phyloP scores from a whole-genome alignment of 345 rosid genomes.

The Stellera chamaejasme region DNA sequence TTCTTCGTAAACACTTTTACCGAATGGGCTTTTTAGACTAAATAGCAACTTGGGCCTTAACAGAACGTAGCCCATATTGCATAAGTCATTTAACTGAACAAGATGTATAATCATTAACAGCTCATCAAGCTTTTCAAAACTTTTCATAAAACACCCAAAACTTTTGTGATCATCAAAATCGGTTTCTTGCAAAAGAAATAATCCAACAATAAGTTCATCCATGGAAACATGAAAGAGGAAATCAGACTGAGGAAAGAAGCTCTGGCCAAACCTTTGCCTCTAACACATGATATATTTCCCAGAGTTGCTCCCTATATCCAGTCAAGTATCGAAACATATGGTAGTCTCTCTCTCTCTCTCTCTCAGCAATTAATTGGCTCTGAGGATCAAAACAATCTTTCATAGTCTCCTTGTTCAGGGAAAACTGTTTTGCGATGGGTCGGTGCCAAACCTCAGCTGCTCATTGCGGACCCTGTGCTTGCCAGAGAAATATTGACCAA shows the following conservation, averaged over 20 bases:
- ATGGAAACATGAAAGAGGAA: slow-evolving; percentile 27
- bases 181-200: too few relatives aligned
- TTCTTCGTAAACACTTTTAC: too few relatives aligned
- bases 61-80: too few relatives aligned
- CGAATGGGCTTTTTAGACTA: too few relatives aligned
- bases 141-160: too few relatives aligned
- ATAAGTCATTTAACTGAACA: too few relatives aligned
- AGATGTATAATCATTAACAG: too few relatives aligned
- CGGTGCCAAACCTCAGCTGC: slow-evolving; percentile 26
- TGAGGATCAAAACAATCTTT: neutral
- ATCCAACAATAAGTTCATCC: too few relatives aligned
- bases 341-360: neutral
- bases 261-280: slow-evolving; percentile 8
- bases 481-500: slow-evolving; percentile 31
- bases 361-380: neutral
- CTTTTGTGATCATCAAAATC: too few relatives aligned
- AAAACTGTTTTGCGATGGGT: slow-evolving; percentile 24
- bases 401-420: slow-evolving; percentile 8
- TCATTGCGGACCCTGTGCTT: slow-evolving; percentile 26
- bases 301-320: slow-evolving; percentile 16
- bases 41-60: too few relatives aligned
- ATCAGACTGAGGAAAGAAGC: slow-evolving; percentile 9
- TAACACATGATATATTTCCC: slow-evolving; percentile 18
- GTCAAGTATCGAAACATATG: slow-evolving; percentile 19
- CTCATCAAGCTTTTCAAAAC: too few relatives aligned